Evolutionary conservation across 192 early-diverging fungal genomes (phyloP), one percentile per base, ranked within the genome.

Genomic region (Backusella tarrabulga): DNA sequence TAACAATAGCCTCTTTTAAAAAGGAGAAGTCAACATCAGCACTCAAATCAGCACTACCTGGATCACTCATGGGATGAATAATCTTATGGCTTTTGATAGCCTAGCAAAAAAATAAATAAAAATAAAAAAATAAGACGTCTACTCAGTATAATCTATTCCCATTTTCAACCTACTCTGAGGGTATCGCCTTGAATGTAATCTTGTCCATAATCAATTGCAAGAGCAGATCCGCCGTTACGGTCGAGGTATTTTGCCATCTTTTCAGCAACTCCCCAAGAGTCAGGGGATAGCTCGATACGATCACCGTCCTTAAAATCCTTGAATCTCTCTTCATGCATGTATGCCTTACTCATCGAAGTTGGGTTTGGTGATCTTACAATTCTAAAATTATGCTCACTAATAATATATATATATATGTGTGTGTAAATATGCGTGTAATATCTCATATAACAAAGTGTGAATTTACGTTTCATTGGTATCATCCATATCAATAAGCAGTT

Each of bases 171-270:
- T 71, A 71, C 69, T 26, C 69, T 71, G 63, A 98, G 85, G 56
- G 92, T 95, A 74, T 96, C 91, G 6, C 91, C 87, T 75, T 91
- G 88, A 0, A 90, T 81, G 76, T 90, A 82, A 78, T 97, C 91
- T 68, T 91, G 85, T 14, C 98, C 98, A 78, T 99, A 99, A 87
- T 99, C 98, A 56, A 97, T 86, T 32, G 94, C 81, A 35, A 98
- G 77, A 0, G 89, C 95, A 36, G 88, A 82, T 19, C 98, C 98
- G 19, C 87, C 88, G 46, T 90, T 84, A 1, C 76, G 73, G 21
- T 90, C 77, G 19, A 99, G 88, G 78, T 91, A 84, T 56, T 91
- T 83, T 1, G 94, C 90, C 52, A 99, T 88, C 70, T 88, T 81
- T 7, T 90, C 74, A 60, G 91, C 88, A 9, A 93, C 79, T 12